Evolutionary conservation across 1,139 yeast species (phyloP).

Genomic region (Debaryomycetaceae sp.): DNA sequence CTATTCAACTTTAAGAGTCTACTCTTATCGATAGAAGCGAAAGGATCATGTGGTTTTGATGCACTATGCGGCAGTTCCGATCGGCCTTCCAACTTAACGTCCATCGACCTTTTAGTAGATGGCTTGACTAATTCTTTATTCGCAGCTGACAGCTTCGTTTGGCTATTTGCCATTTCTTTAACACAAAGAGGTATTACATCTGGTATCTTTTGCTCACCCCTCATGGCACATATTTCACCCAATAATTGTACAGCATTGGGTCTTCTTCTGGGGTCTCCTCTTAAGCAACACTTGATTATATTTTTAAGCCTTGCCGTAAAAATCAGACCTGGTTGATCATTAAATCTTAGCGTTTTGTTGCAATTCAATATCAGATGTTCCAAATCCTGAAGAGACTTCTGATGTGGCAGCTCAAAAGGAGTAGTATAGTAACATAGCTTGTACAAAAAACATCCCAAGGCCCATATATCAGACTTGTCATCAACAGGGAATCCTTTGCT

Average conservation of each 20-base stretch:
- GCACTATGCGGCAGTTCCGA: not conserved
- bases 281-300: slow-evolving; percentile 57
- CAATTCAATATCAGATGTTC: slow-evolving; percentile 38
- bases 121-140: not conserved
- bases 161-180: slow-evolving; percentile 7
- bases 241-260: slow-evolving; percentile 72
- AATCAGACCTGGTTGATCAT: slow-evolving; percentile 36
- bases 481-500: slow-evolving; percentile 65
- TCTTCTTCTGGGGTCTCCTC: slow-evolving; percentile 67
- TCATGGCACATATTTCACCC: slow-evolving; percentile 64
- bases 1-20: slow-evolving; percentile 16
- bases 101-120: slow-evolving; percentile 4
- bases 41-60: slow-evolving; percentile 26
- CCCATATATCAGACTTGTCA: slow-evolving; percentile 82
- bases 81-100: slow-evolving; percentile 7
- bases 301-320: slow-evolving; percentile 49
- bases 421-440: slow-evolving; percentile 78
- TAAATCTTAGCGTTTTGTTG: slow-evolving; percentile 30
- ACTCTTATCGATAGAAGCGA: slow-evolving; percentile 37
- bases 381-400: slow-evolving; percentile 34
- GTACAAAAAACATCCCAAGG: slow-evolving; percentile 72
- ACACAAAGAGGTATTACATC: slow-evolving; percentile 40
- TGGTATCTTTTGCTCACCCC: slow-evolving; percentile 51
- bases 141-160: not conserved
- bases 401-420: slow-evolving; percentile 70